Conservation (phyloP, 2,329 filamentous ascomycete genomes). For the Colletotrichum eleusines region DNA sequence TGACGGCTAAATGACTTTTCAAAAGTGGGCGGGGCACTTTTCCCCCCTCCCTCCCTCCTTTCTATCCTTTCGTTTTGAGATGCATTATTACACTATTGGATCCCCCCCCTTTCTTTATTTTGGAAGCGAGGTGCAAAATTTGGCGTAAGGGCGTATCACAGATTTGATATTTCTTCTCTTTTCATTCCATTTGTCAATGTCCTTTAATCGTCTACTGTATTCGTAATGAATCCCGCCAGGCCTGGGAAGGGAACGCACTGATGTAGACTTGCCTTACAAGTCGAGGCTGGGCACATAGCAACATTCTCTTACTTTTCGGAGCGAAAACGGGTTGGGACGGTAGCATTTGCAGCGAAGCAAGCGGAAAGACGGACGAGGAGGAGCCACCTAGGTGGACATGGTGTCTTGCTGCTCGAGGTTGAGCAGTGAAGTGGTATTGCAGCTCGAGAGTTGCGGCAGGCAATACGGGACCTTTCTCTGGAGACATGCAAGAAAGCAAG, state of each 20-base stretch:
- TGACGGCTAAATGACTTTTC: constrained; percentile 21
- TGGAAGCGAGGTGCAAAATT: constrained; percentile 38
- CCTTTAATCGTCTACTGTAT: constrained; percentile 9
- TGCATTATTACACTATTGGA: constrained; percentile 23
- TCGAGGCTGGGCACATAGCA: not conserved
- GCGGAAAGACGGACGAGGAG: not conserved
- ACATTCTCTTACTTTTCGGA: constrained; percentile 9
- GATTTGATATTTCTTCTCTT: not conserved
- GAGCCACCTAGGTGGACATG: not conserved
- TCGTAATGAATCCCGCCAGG: constrained; percentile 8
- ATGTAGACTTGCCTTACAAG: not conserved
- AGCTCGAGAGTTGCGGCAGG: not conserved
- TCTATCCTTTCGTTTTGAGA: not conserved
- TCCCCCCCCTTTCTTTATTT: constrained; percentile 26
- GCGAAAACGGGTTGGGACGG: constrained; percentile 4
- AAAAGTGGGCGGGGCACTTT: not conserved
- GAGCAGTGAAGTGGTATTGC: not conserved
- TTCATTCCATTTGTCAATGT: not conserved
- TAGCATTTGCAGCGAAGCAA: constrained; percentile 3
- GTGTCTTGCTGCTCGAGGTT: too few species aligned
- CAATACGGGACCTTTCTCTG: not conserved
- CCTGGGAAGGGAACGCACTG: not conserved
- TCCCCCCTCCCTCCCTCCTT: not conserved
- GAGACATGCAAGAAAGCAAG: not conserved
- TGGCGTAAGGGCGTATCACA: constrained; percentile 27